phyloP scores from a whole-genome alignment of 2,329 filamentous ascomycete genomes.

The Nannizzia gypsea region DNA sequence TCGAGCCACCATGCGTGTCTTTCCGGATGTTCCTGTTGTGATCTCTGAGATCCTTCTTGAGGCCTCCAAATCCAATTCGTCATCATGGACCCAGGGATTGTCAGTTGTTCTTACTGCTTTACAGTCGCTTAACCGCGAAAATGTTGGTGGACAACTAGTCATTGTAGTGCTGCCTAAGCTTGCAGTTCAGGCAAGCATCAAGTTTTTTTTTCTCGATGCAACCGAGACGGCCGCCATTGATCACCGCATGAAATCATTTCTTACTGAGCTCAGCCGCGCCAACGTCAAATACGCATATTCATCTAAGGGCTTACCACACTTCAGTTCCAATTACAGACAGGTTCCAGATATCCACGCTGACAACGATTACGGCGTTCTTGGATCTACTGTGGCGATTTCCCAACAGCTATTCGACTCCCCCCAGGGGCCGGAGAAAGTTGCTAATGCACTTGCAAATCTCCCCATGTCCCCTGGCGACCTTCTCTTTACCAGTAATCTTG shows the following conservation, averaged over 20 bases:
- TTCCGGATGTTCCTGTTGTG: conserved; percentile 21
- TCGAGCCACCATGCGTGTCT: conserved; percentile 43
- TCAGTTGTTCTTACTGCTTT: neutral
- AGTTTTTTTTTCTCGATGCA: neutral
- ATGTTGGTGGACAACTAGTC: neutral
- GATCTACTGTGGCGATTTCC: conserved; percentile 7
- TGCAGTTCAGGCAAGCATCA: neutral
- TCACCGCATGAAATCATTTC: neutral
- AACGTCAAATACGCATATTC: conserved; percentile 36
- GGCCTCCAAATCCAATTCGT: neutral
- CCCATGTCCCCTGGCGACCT: conserved; percentile 3
- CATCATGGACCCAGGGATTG: neutral
- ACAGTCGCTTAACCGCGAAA: neutral
- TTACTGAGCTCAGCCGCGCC: neutral
- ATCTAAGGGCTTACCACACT: conserved; percentile 13
- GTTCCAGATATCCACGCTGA: conserved; percentile 16
- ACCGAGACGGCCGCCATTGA: neutral
- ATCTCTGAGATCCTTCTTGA: neutral
- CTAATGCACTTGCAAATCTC: neutral
- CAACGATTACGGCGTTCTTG: conserved; percentile 13
- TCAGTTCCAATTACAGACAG: conserved; percentile 1
- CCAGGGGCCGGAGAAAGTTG: conserved; percentile 6
- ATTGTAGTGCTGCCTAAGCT: neutral
- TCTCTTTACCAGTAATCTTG: conserved; percentile 8
- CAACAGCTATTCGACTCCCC: conserved; percentile 7